Evolutionary conservation across 2,329 filamentous ascomycete genomes (phyloP).

Genomic region (Zymoseptoria passerinii): DNA sequence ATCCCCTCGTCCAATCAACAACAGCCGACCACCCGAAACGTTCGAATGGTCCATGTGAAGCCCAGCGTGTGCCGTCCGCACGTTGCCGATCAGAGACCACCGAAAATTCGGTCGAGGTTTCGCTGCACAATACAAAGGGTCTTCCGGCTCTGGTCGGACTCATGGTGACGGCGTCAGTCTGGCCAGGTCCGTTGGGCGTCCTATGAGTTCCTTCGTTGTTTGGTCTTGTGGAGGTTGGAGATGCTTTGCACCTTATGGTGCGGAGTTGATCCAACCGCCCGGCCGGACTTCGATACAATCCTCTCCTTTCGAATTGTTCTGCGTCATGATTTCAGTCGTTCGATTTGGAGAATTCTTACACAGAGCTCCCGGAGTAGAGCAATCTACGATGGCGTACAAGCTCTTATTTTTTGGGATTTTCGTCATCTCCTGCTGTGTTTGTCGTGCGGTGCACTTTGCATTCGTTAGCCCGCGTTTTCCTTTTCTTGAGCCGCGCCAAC

Average conservation of each 20-base stretch:
- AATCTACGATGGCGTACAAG: background rate
- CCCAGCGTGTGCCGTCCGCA: too few species aligned
- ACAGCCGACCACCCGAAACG: too few species aligned
- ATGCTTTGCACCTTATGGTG: background rate
- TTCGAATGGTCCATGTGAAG: too few species aligned
- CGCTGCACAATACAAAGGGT: too few species aligned
- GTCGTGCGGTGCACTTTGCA: background rate
- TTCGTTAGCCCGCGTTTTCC: background rate
- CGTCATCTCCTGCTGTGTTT: background rate
- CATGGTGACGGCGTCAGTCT: too few species aligned
- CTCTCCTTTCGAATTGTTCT: background rate
- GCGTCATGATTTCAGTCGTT: background rate
- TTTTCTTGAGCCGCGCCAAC: background rate
- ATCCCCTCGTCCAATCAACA: too few species aligned
- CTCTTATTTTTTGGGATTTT: background rate
- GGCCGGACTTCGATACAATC: background rate
- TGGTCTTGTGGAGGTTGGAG: background rate
- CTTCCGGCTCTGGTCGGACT: too few species aligned
- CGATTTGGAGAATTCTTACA: background rate
- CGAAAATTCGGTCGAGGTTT: too few species aligned
- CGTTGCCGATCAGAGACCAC: too few species aligned
- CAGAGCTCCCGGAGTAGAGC: too few species aligned
- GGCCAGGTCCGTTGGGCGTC: too few species aligned
- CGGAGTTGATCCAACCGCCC: background rate
- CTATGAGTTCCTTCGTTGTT: too few species aligned